Evolutionary conservation across 1,139 yeast species (phyloP), one percentile per base, ranked within the genome.

Genomic region (Yarrowia galli): DNA sequence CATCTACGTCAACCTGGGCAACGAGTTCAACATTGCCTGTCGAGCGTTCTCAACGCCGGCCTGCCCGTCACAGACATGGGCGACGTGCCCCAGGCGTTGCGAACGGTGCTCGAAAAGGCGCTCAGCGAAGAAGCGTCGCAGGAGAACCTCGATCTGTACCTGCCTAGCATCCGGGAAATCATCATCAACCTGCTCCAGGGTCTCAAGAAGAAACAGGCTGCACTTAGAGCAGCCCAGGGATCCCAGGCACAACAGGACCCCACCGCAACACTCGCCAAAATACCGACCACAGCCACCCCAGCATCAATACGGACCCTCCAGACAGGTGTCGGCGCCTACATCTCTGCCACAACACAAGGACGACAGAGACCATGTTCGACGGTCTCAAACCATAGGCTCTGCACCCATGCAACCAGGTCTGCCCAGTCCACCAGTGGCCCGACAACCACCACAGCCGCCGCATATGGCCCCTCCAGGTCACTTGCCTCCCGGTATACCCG

Each of bases 1-100:
- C 75, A 91, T 95, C 7, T 96, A 92, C 76, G 99, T 96, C 16
- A 89, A 87, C 72, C 83, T 96, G 46, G 99, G 99, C 0, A 95
- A 95, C 76, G 98, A 95, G 78, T 96, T 92, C 80, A 88, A 96
- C 73, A 86, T 91, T 2, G 92, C 97, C 0, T 87, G 95, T 22
- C 84, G 92, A 70, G 89, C 92, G 2, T 90, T 75, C 79, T 85
- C 16, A 82, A 82, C 58, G 87, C 89, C 0, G 92, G 92, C 0
- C 85, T 91, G 3, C 90, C 88, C 70, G 88, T 87, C 16, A 73
- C 76, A 72, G 95, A 89, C 73, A 78, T 91, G 25, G 91, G 92
- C 2, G 93, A 91, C 73, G 95, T 91, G 2, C 97, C 97, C 0
- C 85, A 83, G 69, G 83, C 86, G 18, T 79, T 91, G 40, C 82